phyloP scores from a whole-genome alignment of 2,329 filamentous ascomycete genomes.

The Colletotrichum brevisporum region DNA sequence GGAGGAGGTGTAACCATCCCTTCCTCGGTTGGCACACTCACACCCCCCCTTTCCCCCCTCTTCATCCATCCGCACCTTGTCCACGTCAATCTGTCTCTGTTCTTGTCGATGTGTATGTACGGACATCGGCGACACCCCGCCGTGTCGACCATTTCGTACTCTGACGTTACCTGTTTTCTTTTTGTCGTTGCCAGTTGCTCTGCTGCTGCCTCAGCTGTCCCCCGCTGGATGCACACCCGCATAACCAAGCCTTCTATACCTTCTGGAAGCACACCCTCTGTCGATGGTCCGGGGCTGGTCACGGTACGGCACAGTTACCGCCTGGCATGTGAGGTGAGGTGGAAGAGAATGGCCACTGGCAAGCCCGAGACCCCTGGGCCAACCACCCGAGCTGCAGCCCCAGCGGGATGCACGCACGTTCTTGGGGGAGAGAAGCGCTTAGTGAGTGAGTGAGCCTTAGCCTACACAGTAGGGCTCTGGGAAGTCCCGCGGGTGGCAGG shows the following conservation, averaged over 20 bases:
- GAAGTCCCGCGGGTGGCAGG: slow-evolving; percentile 21
- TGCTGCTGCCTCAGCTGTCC: neutral
- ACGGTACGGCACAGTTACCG: too few relatives aligned
- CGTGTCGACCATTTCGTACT: slow-evolving; percentile 12
- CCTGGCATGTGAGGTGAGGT: slow-evolving; percentile 16
- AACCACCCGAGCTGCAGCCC: slow-evolving; percentile 31
- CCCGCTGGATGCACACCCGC: slow-evolving; percentile 5
- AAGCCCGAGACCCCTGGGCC: slow-evolving; percentile 17
- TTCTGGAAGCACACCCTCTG: slow-evolving; percentile 34
- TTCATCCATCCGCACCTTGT: slow-evolving; percentile 10
- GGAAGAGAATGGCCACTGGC: slow-evolving; percentile 3
- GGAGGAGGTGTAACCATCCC: slow-evolving; percentile 31
- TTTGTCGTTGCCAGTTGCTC: neutral
- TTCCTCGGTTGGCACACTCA: neutral
- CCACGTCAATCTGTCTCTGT: slow-evolving; percentile 37
- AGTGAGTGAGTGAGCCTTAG: slow-evolving; percentile 33
- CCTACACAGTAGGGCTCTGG: neutral
- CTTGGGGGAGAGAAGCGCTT: slow-evolving; percentile 32
- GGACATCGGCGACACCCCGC: slow-evolving; percentile 25
- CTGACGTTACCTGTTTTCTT: slow-evolving; percentile 21
- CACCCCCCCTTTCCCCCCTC: neutral
- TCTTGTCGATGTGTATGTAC: slow-evolving; percentile 16
- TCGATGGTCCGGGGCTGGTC: neutral
- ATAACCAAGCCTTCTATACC: slow-evolving; percentile 32
- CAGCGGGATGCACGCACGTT: slow-evolving; percentile 26